Percentiles rank a stretch among this genome's conserved stretches.
phyloP scores from a whole-genome alignment of 345 rosid genomes.

The Salix koriyanagi region DNA sequence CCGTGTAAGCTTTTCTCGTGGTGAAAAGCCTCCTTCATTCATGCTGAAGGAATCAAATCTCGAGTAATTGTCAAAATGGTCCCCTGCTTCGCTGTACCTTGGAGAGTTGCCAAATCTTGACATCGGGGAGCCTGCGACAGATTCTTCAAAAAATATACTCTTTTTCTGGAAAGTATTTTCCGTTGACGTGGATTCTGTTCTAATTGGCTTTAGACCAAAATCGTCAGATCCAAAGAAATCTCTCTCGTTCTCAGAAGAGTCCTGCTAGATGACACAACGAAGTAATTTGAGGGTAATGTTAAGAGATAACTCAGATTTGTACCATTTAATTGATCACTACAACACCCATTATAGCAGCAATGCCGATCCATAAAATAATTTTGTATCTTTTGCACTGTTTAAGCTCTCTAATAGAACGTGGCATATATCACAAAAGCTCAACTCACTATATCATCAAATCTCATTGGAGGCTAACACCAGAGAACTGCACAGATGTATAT shows the following conservation, averaged over 20 bases:
- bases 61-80: conserved; percentile 67
- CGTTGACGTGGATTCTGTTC: conserved; percentile 55
- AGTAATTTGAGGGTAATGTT: neutral
- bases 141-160: conserved; percentile 77
- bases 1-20: conserved; percentile 56
- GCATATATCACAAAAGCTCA: neutral
- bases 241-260: conserved; percentile 32
- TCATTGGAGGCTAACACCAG: neutral
- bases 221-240: conserved; percentile 61
- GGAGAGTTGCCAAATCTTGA: conserved; percentile 84
- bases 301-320: neutral
- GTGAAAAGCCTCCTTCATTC: conserved; percentile 56
- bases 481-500: neutral
- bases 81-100: conserved; percentile 70
- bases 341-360: too few species aligned
- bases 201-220: conserved; percentile 51
- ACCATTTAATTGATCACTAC: too few species aligned
- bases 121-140: conserved; percentile 78
- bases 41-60: conserved; percentile 88
- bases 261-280: conserved; percentile 35
- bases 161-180: conserved; percentile 48
- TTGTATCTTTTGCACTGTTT: neutral
- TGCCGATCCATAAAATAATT: too few species aligned
- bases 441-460: neutral
- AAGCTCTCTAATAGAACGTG: neutral